These are phyloP conservation scores for Entomortierella beljakovae DNA, from an alignment of 192 early-diverging fungal genomes.

Conservation along the genomic window DNA sequence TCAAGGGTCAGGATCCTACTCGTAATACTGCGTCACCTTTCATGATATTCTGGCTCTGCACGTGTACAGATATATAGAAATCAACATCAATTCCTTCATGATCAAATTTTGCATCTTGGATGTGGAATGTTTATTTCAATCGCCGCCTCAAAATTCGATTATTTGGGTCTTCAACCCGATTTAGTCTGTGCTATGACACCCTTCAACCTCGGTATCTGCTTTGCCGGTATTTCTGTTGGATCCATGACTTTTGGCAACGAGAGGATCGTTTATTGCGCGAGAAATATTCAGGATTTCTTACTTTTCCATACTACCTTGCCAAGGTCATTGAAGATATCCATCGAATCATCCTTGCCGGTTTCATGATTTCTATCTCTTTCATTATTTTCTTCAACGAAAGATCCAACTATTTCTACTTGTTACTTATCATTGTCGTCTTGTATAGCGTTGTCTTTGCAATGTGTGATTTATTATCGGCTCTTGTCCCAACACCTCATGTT, in stretches of 20 bases:
- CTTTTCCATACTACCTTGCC: constrained; percentile 71
- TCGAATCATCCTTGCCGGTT: constrained; percentile 62
- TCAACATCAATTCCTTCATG: constrained; percentile 57
- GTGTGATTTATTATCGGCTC: constrained; percentile 67
- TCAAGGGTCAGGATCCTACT: constrained; percentile 44
- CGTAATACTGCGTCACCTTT: constrained; percentile 62
- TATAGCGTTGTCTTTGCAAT: constrained; percentile 69
- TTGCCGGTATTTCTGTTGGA: constrained; percentile 70
- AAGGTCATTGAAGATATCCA: constrained; percentile 72
- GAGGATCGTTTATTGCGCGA: constrained; percentile 74
- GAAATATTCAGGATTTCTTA: constrained; percentile 63
- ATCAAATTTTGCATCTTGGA: constrained; percentile 65
- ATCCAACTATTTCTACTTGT: constrained; percentile 37
- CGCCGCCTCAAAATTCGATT: constrained; percentile 60
- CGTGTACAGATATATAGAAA: constrained; percentile 66
- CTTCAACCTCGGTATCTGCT: constrained; percentile 63
- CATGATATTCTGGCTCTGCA: constrained; percentile 61
- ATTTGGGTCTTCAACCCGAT: constrained; percentile 61
- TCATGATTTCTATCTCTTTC: constrained; percentile 69
- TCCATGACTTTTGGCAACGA: constrained; percentile 73
- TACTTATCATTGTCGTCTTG: constrained; percentile 60
- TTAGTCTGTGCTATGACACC: constrained; percentile 61
- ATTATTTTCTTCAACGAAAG: constrained; percentile 67
- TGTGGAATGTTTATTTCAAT: constrained; percentile 66
- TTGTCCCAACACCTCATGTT: constrained; percentile 53